Evolutionary conservation across 2,329 filamentous ascomycete genomes (phyloP), one percentile per base, ranked within the genome.

Genomic region (Venturiaceae sp.): DNA sequence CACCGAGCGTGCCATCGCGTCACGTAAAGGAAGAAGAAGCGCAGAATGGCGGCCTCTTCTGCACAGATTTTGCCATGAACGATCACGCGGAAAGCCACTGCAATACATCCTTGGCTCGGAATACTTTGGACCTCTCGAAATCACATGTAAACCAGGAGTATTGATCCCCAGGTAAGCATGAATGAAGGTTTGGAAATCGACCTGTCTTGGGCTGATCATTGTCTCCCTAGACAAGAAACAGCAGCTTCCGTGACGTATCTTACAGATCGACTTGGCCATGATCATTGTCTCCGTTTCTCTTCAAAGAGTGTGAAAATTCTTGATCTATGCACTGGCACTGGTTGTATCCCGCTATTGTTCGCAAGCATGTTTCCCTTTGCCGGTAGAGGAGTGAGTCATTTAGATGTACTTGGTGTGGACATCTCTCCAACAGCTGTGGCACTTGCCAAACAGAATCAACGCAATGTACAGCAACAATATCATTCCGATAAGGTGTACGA

Each of bases 71-170:
- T 66, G 69, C 19, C 52, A 57, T 34, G 64, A 69, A 50, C 74
- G 83, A 60, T 73, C 78, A 3, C 70, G 64, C n/a, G 90, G 90
- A 1, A 81, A 85, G 60, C 94, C 94, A 1, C 73, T 99, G 34
- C 94, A 97, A 70, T 97, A 97, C 68, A 80, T 97, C 23, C 75
- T 99, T 1, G 91, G 91, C 3, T 85, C 85, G 5, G 91, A 96
- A 69, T 94, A 87, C 1, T 97, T 99, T 72, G 92, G 92, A 0
- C 75, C 83, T 4, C 73, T 97, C 16, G 87, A 96, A 44, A 87
- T 99, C 50, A 74, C 80, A 58, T 96, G 92, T 67, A 77, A 76
- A 30, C 81, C 78, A 11, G 89, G 89, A 2, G 92, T 97, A 5
- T 75, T 99, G 59, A 95, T 97, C 63, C 94, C 94, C 36, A 82